Percentiles rank a stretch among this genome's conserved stretches.
These are phyloP conservation scores for Suillus occidentalis DNA, from an alignment of 768 basidiomycete species.

Conservation along the genomic window DNA sequence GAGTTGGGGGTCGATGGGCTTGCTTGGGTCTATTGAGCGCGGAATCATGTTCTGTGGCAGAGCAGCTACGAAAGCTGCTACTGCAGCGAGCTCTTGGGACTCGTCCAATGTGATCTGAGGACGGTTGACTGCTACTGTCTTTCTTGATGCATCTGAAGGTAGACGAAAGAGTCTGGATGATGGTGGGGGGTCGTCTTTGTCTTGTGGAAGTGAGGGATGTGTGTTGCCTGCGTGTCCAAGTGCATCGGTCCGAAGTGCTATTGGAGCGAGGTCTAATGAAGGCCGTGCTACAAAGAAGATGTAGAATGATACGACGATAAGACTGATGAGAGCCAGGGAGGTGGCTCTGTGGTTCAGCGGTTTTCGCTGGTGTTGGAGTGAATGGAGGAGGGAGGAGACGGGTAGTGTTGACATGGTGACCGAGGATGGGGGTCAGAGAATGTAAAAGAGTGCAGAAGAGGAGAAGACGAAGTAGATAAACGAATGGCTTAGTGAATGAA, in stretches of 20 bases:
- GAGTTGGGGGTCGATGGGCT: slow-evolving; percentile 75
- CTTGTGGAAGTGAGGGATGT: slow-evolving; percentile 18
- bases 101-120: slow-evolving; percentile 49
- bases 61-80: slow-evolving; percentile 71
- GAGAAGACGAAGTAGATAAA: neutral
- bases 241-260: slow-evolving; percentile 31
- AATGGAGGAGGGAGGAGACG: slow-evolving; percentile 27
- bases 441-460: too few relatives aligned
- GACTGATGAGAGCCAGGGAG: slow-evolving; percentile 51
- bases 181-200: slow-evolving; percentile 24
- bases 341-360: slow-evolving; percentile 48
- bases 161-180: slow-evolving; percentile 31
- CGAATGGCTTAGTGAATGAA: slow-evolving; percentile 11
- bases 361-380: slow-evolving; percentile 43
- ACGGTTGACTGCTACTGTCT: slow-evolving; percentile 20
- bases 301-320: slow-evolving; percentile 54
- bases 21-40: slow-evolving; percentile 55
- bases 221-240: slow-evolving; percentile 30
- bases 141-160: slow-evolving; percentile 12
- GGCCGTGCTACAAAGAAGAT: slow-evolving; percentile 52
- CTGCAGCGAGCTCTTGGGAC: slow-evolving; percentile 69
- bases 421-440: slow-evolving; percentile 21
- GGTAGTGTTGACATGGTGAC: slow-evolving; percentile 25
- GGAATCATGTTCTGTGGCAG: slow-evolving; percentile 79
- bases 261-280: slow-evolving; percentile 39